Evolutionary conservation across 2,329 filamentous ascomycete genomes (phyloP).

Genomic region (Coniella lustricola): DNA sequence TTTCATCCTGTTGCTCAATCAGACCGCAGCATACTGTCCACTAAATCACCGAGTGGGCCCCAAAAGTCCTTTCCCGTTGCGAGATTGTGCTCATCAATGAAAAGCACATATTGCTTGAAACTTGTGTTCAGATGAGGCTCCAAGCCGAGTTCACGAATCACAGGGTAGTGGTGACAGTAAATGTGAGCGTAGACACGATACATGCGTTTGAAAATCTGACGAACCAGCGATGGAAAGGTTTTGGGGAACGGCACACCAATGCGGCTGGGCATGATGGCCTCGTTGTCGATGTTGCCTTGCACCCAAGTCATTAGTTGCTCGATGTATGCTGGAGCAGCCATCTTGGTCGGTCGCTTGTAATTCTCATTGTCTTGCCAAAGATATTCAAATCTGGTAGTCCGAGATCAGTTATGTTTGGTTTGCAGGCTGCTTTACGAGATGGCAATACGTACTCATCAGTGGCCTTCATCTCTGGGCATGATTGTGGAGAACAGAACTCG

Average conservation of each 20-base stretch:
- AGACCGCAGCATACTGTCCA: conserved; percentile 95
- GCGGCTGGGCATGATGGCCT: conserved; percentile 87
- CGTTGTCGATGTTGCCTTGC: conserved; percentile 90
- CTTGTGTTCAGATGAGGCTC: conserved; percentile 98
- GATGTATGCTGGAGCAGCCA: conserved; percentile 94
- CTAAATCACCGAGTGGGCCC: conserved; percentile 88
- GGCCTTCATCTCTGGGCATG: conserved; percentile 99
- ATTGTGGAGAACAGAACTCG: conserved; percentile 95
- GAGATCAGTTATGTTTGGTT: background rate
- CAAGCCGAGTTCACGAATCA: conserved; percentile 87
- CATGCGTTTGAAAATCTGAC: conserved; percentile 97
- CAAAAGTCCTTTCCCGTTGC: conserved; percentile 95
- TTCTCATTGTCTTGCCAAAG: conserved; percentile 95
- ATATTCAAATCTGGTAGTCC: conserved; percentile 73
- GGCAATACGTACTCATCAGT: conserved; percentile 73
- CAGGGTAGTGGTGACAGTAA: conserved; percentile 98
- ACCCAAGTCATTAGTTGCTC: conserved; percentile 98
- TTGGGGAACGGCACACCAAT: conserved; percentile 95
- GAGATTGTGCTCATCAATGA: conserved; percentile 92
- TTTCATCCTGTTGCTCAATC: conserved; percentile 48
- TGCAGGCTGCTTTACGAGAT: background rate
- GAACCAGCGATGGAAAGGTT: conserved; percentile 78
- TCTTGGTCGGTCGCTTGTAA: conserved; percentile 94
- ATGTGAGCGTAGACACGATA: conserved; percentile 99
- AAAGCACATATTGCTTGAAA: conserved; percentile 99